Evolutionary conservation across 371 early-diverging fungal species (phyloP), one percentile per base, ranked within the genome.

Genomic region (Zopfochytrium polystomum): DNA sequence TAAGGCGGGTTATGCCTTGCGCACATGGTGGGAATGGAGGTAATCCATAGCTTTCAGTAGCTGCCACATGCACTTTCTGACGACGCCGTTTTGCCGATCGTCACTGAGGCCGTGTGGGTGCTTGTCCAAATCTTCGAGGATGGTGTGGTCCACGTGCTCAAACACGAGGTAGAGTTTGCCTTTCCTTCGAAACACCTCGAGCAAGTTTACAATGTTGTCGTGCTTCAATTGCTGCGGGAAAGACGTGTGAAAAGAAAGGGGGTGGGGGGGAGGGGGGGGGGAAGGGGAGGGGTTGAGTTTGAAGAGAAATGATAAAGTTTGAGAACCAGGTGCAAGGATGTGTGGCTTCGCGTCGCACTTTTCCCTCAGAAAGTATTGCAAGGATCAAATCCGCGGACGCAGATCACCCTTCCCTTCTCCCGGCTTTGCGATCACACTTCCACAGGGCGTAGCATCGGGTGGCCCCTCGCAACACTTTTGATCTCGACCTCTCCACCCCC

Each of bases 141-240:
- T 78, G 18, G 82, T 79, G 65, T 76, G 82, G 62, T 82, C 82
- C 31, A 80, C 77, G 58, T 80, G 78, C 63, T 82, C 82, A 66
- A 80, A 82, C 5, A 82, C 82, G 25, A 82, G 69, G 54, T 82
- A 79, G 3, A 82, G 74, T 45, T 80, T 80, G 13, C 80, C 81
- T 52, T 80, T 79, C 2, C 80, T 50, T 2, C 79, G 68, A 44
- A 82, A 80, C 11, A 78, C 81, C 55, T 79, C 78, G 31, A 79
- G 60, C 22, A 81, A 67, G 53, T 79, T 79, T 9, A 81, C 79
- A 49, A 81, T 79, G 66, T 80, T 78, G 65, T 80, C 80, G 67
- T 81, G 68, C 55, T 77, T 81, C 22, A 81, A 62, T 76, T 78
- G 77, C 82, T 79, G 64, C 7, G n/a, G 5, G 9, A 34, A n/a